These are phyloP conservation scores for Moesziomyces globuligerus DNA, from an alignment of 1,284 basidiomycete genomes.

Conservation along the genomic window DNA sequence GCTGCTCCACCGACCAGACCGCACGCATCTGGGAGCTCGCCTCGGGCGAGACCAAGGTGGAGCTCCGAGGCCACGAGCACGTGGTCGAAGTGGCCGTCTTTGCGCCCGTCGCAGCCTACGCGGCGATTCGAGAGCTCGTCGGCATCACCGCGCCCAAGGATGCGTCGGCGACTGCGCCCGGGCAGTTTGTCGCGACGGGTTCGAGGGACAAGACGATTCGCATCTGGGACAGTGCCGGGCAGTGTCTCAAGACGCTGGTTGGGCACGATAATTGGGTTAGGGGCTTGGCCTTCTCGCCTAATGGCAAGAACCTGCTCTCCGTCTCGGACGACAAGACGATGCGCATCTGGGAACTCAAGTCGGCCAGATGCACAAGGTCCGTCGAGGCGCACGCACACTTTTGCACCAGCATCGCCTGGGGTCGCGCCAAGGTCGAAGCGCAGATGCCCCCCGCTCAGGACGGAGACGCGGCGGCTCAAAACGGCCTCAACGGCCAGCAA, in stretches of 20 bases:
- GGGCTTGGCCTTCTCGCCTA: constrained; percentile 58
- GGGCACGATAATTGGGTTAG: constrained; percentile 66
- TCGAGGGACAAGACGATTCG: constrained; percentile 88
- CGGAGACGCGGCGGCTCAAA: constrained; percentile 22
- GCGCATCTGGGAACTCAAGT: constrained; percentile 85
- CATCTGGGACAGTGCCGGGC: constrained; percentile 85
- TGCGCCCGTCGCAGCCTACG: constrained; percentile 79
- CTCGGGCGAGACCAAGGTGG: constrained; percentile 80
- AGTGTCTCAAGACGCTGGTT: constrained; percentile 74
- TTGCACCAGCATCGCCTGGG: constrained; percentile 70
- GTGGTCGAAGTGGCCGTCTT: constrained; percentile 85
- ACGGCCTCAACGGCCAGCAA: constrained; percentile 6
- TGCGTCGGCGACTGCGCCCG: constrained; percentile 67
- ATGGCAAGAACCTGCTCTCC: constrained; percentile 83
- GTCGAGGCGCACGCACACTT: constrained; percentile 88
- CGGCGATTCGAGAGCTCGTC: constrained; percentile 80
- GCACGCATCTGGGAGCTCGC: constrained; percentile 82
- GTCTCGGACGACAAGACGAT: constrained; percentile 91
- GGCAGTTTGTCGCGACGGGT: constrained; percentile 79
- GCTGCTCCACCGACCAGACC: constrained; percentile 87
- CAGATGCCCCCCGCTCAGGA: constrained; percentile 45
- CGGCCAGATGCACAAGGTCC: constrained; percentile 81
- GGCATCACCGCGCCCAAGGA: constrained; percentile 72
- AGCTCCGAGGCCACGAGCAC: constrained; percentile 87
- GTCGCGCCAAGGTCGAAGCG: constrained; percentile 53